phyloP scores from a whole-genome alignment of 139 green algal species.

The Mychonastes homosphaera region DNA sequence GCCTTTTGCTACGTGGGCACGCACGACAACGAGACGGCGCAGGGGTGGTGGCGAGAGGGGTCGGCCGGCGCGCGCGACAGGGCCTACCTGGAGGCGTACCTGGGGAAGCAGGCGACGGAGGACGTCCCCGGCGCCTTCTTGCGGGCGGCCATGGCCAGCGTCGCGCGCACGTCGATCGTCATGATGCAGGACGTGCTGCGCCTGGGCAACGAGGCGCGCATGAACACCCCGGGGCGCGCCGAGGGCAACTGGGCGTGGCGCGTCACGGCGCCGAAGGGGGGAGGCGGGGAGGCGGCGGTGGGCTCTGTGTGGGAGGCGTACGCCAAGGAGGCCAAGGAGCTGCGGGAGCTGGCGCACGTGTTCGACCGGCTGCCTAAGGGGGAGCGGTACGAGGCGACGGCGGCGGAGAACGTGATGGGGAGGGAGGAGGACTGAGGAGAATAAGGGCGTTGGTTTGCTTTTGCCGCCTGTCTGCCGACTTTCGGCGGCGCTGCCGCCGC shows the following conservation, averaged over 20 bases:
- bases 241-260: constrained; percentile 85
- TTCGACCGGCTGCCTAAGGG: constrained; percentile 9
- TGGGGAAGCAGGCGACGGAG: constrained; percentile 35
- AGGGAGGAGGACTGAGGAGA: no score
- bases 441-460: no score
- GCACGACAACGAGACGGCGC: constrained; percentile 94
- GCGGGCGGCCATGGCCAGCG: constrained; percentile 48
- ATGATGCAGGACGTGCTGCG: constrained; percentile 93
- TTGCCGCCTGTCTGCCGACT: no score
- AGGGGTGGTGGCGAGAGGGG: constrained; percentile 70
- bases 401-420: neutral
- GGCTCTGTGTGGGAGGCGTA: constrained; percentile 52
- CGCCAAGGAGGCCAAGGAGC: constrained; percentile 26
- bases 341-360: constrained; percentile 25
- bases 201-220: constrained; percentile 81
- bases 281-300: no score
- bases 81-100: constrained; percentile 56
- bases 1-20: constrained; percentile 75
- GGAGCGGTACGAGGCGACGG: neutral
- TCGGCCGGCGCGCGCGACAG: constrained; percentile 38
- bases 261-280: constrained; percentile 28
- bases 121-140: constrained; percentile 81
- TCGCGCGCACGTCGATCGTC: constrained; percentile 63
- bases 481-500: no score
- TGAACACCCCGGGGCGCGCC: constrained; percentile 85